Conservation (phyloP, 2,329 filamentous ascomycete species). For the Colletotrichum eleusines region DNA sequence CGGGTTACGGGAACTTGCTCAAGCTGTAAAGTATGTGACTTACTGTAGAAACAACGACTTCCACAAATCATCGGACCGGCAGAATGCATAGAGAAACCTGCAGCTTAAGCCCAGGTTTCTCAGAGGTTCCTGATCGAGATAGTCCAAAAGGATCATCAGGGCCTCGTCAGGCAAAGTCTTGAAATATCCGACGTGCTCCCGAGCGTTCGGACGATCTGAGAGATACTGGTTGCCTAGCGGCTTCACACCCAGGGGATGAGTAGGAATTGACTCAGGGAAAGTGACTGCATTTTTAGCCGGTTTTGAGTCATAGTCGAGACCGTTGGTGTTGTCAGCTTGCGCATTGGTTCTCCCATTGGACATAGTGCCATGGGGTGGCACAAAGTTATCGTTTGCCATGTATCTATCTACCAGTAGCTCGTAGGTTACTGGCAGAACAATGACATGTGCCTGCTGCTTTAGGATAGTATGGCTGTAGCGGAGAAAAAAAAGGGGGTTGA, state of each 20-base stretch:
- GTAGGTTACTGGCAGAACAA: constrained; percentile 9
- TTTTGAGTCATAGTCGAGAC: constrained; percentile 38
- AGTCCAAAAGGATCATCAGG: constrained; percentile 80
- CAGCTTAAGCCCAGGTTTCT: constrained; percentile 80
- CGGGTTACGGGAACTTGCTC: not conserved
- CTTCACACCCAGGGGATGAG: constrained; percentile 86
- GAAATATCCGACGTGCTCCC: constrained; percentile 74
- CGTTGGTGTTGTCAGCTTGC: constrained; percentile 21
- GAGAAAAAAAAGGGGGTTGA: not conserved
- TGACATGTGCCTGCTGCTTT: constrained; percentile 36
- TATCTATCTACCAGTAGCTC: not conserved
- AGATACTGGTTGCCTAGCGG: constrained; percentile 87
- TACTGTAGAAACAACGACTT: constrained; percentile 87
- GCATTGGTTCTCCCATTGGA: constrained; percentile 30
- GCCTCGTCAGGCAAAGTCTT: constrained; percentile 83
- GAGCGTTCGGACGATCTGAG: constrained; percentile 74
- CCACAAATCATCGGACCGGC: constrained; percentile 88
- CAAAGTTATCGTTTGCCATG: constrained; percentile 32
- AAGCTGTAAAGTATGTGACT: constrained; percentile 56
- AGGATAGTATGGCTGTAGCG: constrained; percentile 12
- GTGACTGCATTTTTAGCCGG: constrained; percentile 22
- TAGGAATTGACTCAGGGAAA: constrained; percentile 68
- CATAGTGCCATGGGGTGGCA: constrained; percentile 14
- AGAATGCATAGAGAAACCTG: constrained; percentile 88
- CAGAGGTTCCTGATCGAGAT: constrained; percentile 73